Conservation (phyloP, 805 yeast species). For the Kockiozyma suomiensis region DNA sequence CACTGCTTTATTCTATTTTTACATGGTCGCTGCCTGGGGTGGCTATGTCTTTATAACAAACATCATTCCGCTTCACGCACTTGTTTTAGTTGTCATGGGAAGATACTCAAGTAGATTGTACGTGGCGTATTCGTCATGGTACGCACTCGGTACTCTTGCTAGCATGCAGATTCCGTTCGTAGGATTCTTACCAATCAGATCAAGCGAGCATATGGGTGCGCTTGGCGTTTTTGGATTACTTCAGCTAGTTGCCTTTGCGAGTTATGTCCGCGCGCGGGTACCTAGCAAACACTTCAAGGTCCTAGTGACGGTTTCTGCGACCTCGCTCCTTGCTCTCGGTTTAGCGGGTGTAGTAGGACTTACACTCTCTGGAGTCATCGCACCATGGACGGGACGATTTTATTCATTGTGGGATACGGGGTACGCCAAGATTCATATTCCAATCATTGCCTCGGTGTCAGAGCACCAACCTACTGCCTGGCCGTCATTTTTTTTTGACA, state of each 20-base stretch:
- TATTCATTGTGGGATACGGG: constrained; percentile 97
- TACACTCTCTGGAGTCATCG: constrained; percentile 89
- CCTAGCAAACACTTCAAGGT: constrained; percentile 72
- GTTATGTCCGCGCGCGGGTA: constrained; percentile 73
- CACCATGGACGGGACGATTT: constrained; percentile 99
- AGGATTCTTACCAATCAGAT: constrained; percentile 93
- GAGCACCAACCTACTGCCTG: constrained; percentile 99
- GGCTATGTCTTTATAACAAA: constrained; percentile 98
- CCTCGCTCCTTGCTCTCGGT: constrained; percentile 64
- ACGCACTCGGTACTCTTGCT: constrained; percentile 93
- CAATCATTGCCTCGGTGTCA: constrained; percentile 96
- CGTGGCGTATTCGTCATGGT: constrained; percentile 95
- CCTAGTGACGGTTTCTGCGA: constrained; percentile 53
- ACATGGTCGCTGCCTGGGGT: constrained; percentile 99
- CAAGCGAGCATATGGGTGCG: constrained; percentile 98
- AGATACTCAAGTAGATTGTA: constrained; percentile 82
- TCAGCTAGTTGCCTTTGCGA: constrained; percentile 86
- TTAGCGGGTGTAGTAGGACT: constrained; percentile 70
- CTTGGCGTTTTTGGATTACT: constrained; percentile 94
- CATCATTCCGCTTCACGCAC: constrained; percentile 92
- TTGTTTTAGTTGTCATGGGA: constrained; percentile 90
- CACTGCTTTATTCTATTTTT: constrained; percentile 88
- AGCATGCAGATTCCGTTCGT: constrained; percentile 99
- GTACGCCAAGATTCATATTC: constrained; percentile 97
- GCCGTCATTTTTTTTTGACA: constrained; percentile 97